Percentiles rank a stretch among this genome's conserved stretches.
Evolutionary conservation across 306 rosid genomes (phyloP).

Genomic region (apple (Malus domestica)): DNA sequence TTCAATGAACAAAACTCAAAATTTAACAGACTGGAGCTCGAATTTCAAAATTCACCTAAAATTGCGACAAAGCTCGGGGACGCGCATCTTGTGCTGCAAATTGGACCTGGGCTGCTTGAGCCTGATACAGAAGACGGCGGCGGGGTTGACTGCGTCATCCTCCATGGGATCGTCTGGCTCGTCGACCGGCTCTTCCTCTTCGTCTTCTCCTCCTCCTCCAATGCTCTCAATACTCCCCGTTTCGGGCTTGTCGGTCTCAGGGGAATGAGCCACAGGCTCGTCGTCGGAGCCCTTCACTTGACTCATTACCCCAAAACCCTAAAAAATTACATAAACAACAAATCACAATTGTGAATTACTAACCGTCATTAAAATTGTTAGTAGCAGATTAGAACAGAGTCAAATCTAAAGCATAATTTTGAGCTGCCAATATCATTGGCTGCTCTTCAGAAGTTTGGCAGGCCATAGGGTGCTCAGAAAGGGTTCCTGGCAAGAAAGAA

Average conservation of each 20-base stretch:
- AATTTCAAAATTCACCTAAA: conserved; percentile 50
- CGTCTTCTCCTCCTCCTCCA: background rate
- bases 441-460: no score
- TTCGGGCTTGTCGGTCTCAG: conserved; percentile 41
- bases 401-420: no score
- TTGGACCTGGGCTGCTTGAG: conserved; percentile 63
- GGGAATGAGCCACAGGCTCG: conserved; percentile 45
- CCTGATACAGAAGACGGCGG: conserved; percentile 62
- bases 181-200: conserved; percentile 34
- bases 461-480: no score
- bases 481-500: conserved; percentile 26
- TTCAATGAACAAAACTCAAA: background rate
- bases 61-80: conserved; percentile 86
- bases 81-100: conserved; percentile 77
- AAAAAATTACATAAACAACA: conserved; percentile 37
- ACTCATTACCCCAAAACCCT: conserved; percentile 54
- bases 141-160: conserved; percentile 46
- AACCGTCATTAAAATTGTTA: background rate
- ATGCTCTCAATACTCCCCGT: background rate
- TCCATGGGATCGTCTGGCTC: conserved; percentile 49
- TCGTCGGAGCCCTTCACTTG: conserved; percentile 58
- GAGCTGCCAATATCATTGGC: no score
- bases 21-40: conserved; percentile 3
- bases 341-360: background rate
- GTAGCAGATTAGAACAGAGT: no score